Evolutionary conservation across 208 protist genomes (phyloP).

Genomic region (Polymyxa betae): DNA sequence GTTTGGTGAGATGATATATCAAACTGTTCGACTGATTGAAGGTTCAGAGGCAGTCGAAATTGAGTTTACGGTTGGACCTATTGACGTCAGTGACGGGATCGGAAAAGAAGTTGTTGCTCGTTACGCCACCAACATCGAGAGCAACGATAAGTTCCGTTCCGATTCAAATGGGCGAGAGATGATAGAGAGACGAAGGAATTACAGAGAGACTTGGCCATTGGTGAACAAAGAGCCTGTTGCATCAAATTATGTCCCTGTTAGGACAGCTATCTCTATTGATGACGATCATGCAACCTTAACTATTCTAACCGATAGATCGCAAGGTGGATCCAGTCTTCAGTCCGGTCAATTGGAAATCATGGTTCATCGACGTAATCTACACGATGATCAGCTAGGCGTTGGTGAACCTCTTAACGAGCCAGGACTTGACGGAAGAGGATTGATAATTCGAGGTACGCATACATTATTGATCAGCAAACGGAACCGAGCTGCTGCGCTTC

Average conservation of each 20-base stretch:
- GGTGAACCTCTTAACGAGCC: constrained; percentile 41
- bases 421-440: constrained; percentile 2
- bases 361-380: constrained; percentile 22
- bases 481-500: not conserved
- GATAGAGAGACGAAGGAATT: constrained; percentile 10
- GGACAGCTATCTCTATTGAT: not conserved
- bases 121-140: not conserved
- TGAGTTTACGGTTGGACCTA: constrained; percentile 23
- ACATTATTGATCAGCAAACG: not conserved
- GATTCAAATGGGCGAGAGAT: constrained; percentile 46
- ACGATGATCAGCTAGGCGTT: constrained; percentile 44
- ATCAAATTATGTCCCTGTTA: constrained; percentile 14
- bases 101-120: constrained; percentile 16
- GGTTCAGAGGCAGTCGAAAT: not conserved
- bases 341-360: constrained; percentile 48
- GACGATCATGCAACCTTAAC: not conserved
- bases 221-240: constrained; percentile 33
- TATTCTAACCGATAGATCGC: constrained; percentile 7
- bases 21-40: not conserved
- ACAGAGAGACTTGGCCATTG: not conserved
- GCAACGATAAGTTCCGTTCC: not conserved
- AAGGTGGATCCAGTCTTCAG: constrained; percentile 43
- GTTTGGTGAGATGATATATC: not conserved
- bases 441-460: constrained; percentile 45
- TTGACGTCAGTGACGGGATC: constrained; percentile 35